phyloP scores from a whole-genome alignment of 2,329 filamentous ascomycete genomes.

The Xenoacremonium recifei region DNA sequence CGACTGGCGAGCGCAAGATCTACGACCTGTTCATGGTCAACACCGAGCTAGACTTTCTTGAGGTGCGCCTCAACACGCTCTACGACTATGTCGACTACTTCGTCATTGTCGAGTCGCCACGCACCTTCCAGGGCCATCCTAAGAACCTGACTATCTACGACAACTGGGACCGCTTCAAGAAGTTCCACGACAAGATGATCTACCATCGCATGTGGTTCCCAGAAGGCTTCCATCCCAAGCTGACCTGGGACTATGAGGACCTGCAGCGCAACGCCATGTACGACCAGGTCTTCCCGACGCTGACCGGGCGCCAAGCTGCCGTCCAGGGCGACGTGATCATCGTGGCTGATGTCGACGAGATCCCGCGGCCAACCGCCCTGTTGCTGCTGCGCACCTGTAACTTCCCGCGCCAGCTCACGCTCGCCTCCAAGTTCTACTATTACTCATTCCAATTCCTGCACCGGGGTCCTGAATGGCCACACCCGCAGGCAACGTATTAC shows the following conservation, averaged over 20 bases:
- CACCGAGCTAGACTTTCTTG: conserved; percentile 63
- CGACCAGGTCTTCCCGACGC: conserved; percentile 50
- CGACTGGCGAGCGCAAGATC: conserved; percentile 28
- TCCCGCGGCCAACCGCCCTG: conserved; percentile 51
- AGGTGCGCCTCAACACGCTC: conserved; percentile 60
- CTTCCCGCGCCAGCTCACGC: conserved; percentile 52
- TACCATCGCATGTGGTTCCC: conserved; percentile 53
- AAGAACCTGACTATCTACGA: conserved; percentile 55
- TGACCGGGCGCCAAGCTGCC: conserved; percentile 42
- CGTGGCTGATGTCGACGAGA: conserved; percentile 61
- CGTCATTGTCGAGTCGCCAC: conserved; percentile 58
- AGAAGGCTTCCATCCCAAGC: conserved; percentile 33
- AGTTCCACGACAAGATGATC: conserved; percentile 60
- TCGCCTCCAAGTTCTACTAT: conserved; percentile 54
- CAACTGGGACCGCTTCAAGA: conserved; percentile 49
- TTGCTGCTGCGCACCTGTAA: conserved; percentile 47
- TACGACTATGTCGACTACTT: conserved; percentile 63
- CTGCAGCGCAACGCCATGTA: conserved; percentile 57
- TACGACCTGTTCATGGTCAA: conserved; percentile 62
- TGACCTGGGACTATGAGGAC: conserved; percentile 51
- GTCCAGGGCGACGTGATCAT: conserved; percentile 53
- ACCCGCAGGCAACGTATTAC: conserved; percentile 60
- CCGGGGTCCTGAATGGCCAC: conserved; percentile 44
- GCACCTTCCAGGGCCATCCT: conserved; percentile 55
- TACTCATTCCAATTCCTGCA: conserved; percentile 56